phyloP scores from a whole-genome alignment of 352 stramenopile species.

The Discostella stelligera region DNA sequence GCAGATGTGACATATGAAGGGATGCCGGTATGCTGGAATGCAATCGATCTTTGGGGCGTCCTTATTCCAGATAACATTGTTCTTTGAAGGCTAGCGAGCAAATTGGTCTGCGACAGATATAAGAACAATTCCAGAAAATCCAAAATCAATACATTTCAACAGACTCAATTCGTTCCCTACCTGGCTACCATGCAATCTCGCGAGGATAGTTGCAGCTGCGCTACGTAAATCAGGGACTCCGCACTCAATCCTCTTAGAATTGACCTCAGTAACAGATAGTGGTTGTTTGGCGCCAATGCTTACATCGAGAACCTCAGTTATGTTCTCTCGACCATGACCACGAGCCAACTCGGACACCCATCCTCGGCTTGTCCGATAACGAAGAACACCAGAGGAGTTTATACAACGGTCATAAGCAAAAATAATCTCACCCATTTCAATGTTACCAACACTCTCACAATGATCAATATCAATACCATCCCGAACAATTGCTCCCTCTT shows the following conservation, averaged over 20 bases:
- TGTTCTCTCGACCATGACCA: conserved; percentile 81
- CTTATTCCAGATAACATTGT: conserved; percentile 63
- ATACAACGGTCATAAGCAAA: conserved; percentile 81
- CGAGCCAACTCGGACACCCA: conserved; percentile 85
- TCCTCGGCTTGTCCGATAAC: conserved; percentile 79
- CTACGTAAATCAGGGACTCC: conserved; percentile 70
- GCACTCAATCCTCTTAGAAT: conserved; percentile 64
- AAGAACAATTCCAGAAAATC: conserved; percentile 1
- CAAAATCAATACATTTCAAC: not conserved
- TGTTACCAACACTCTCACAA: conserved; percentile 78
- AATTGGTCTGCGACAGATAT: conserved; percentile 23
- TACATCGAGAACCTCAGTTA: conserved; percentile 81
- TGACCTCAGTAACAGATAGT: conserved; percentile 11
- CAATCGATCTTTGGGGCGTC: conserved; percentile 29
- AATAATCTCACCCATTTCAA: conserved; percentile 84
- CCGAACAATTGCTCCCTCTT: conserved; percentile 82
- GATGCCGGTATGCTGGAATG: conserved; percentile 38
- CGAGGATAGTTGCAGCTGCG: conserved; percentile 66
- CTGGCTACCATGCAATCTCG: conserved; percentile 68
- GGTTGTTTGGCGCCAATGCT: not conserved
- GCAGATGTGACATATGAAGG: conserved; percentile 52
- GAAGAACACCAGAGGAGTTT: conserved; percentile 81
- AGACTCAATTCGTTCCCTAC: not conserved
- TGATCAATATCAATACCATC: conserved; percentile 84
- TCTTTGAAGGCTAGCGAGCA: conserved; percentile 66